phyloP scores from a whole-genome alignment of 371 early-diverging fungal genomes.

The Rhizopus arrhizus region DNA sequence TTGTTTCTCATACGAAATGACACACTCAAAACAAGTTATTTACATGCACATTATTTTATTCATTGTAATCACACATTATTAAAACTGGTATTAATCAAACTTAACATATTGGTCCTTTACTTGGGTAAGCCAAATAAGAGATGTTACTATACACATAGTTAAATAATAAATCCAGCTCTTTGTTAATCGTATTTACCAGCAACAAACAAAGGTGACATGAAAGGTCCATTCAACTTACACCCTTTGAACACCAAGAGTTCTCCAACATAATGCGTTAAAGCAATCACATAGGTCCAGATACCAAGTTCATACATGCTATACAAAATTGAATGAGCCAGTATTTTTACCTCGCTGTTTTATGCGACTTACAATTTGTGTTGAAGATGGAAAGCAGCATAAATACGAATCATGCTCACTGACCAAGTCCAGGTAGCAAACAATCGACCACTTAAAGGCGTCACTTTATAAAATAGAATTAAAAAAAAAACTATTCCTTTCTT shows the following conservation, averaged over 20 bases:
- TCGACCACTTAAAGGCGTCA: conserved; percentile 70
- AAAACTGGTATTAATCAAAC: not conserved
- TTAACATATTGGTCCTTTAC: conserved; percentile 10
- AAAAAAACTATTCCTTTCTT: not conserved
- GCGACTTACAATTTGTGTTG: conserved; percentile 64
- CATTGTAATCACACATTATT: too few species aligned
- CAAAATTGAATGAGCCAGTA: not conserved
- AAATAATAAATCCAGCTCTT: too few species aligned
- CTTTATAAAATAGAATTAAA: conserved; percentile 33
- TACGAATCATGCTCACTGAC: conserved; percentile 72
- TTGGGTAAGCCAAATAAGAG: conserved; percentile 9
- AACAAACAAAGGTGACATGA: conserved; percentile 69
- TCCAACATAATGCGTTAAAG: conserved; percentile 65
- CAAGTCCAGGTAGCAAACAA: conserved; percentile 84
- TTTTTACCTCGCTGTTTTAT: not conserved
- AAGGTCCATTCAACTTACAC: conserved; percentile 65
- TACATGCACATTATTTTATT: too few species aligned
- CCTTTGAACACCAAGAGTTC: conserved; percentile 75
- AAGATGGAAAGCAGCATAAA: conserved; percentile 78
- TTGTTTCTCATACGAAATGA: too few species aligned
- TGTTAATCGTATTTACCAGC: conserved; percentile 52
- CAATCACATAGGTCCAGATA: conserved; percentile 75
- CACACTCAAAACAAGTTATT: too few species aligned
- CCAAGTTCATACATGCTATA: conserved; percentile 70
- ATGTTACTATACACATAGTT: conserved; percentile 1